These are phyloP conservation scores for Paramecium caudatum DNA, from an alignment of 73 alveolate species.

Conservation along the genomic window DNA sequence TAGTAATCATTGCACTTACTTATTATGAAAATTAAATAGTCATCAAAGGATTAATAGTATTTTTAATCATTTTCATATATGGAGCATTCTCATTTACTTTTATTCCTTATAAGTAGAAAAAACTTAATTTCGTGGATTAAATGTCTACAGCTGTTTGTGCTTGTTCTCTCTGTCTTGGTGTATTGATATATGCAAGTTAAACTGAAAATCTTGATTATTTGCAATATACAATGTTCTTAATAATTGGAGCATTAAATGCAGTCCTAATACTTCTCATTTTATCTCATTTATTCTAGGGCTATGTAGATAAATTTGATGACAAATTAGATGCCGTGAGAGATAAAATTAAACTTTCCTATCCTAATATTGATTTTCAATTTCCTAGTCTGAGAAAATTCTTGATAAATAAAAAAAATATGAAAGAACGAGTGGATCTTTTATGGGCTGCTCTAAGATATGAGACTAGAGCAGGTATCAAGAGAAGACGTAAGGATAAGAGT, in stretches of 20 bases:
- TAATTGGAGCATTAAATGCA: not conserved
- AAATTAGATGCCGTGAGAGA: slow-evolving; percentile 11
- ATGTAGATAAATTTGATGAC: slow-evolving; percentile 22
- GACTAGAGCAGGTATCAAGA: slow-evolving; percentile 21
- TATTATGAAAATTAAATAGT: slow-evolving; percentile 42
- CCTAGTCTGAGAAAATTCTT: slow-evolving; percentile 6
- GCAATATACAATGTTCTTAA: slow-evolving; percentile 9
- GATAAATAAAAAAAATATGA: slow-evolving; percentile 40
- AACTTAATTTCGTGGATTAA: not conserved
- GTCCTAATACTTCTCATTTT: not conserved
- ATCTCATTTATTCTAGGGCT: slow-evolving; percentile 19
- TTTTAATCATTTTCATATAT: not conserved
- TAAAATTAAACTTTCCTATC: not conserved
- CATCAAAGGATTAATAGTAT: slow-evolving; percentile 14
- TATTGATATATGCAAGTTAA: slow-evolving; percentile 16
- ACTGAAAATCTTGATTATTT: slow-evolving; percentile 40
- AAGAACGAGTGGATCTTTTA: not conserved
- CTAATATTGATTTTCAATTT: slow-evolving; percentile 19
- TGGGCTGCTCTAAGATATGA: slow-evolving; percentile 64
- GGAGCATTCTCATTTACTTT: not conserved
- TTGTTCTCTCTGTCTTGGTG: not conserved
- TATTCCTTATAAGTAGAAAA: slow-evolving; percentile 7
- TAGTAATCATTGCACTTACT: not conserved
- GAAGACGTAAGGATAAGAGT: slow-evolving; percentile 8
- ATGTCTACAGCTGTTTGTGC: slow-evolving; percentile 18